These are phyloP conservation scores for Thinopyrum elongatum DNA, from an alignment of 176 grass and related monocot species.

Conservation along the genomic window DNA sequence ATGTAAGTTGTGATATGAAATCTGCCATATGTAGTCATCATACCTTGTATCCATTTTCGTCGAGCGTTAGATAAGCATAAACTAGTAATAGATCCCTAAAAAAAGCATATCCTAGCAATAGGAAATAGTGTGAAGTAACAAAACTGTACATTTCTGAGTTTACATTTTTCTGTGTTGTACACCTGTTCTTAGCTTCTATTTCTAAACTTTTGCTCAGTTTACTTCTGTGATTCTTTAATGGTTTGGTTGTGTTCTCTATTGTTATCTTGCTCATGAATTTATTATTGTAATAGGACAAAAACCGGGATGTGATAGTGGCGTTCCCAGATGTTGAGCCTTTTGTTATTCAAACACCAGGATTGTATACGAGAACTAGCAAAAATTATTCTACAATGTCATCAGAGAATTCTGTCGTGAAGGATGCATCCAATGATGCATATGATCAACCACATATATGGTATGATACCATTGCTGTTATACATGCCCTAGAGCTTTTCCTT, in stretches of 20 bases:
- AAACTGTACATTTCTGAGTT: background rate
- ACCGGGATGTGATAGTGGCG: constrained; percentile 78
- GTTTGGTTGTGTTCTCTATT: background rate
- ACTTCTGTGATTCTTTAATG: background rate
- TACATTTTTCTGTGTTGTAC: background rate
- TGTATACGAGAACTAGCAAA: constrained; percentile 9
- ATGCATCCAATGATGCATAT: constrained; percentile 51
- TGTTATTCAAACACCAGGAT: constrained; percentile 48
- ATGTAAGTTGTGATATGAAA: constrained; percentile 47
- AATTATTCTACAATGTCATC: constrained; percentile 3
- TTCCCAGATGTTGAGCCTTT: constrained; percentile 91
- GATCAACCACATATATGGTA: constrained; percentile 91
- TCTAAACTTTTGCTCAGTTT: background rate
- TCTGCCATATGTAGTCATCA: background rate
- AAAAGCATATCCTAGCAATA: background rate
- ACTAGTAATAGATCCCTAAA: background rate
- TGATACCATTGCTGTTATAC: constrained; percentile 51
- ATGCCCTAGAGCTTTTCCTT: constrained; percentile 71
- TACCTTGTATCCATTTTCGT: background rate
- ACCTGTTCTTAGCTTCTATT: background rate
- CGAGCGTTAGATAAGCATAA: background rate
- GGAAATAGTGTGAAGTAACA: background rate
- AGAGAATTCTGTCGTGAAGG: constrained; percentile 25
- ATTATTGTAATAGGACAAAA: constrained; percentile 70
- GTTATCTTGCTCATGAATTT: constrained; percentile 25